Base-by-base conservation (phyloP, 2,329 filamentous ascomycete species). In the Phialocephala sp. region DNA sequence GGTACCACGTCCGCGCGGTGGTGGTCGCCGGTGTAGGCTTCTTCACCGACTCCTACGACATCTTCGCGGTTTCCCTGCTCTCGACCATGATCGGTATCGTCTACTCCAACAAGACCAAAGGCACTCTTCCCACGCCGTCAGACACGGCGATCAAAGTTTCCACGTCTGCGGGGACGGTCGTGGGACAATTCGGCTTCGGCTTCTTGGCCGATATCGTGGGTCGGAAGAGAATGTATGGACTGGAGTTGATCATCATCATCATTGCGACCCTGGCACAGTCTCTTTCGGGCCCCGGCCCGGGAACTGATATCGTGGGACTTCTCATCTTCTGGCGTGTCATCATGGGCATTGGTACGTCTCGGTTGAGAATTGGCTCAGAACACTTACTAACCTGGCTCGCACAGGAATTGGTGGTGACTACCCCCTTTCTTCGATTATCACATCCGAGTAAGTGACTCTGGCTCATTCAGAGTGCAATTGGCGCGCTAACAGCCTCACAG, bases 61-160 rank as follows among this genome's bases (percentile, higher is more conserved):
- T 67, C 32, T 68, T 68, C 50, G 57, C 67, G 20, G 60, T 65
- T 8, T 60, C 57, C 35, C 56, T 68, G 18, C 50, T 66, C 24
- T 60, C 62, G 3, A 60, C 47, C 37, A 73, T 66, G 65, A 12
- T 73, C 32, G 70, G 71, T 39, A 69, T 72, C 56, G 68, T 71
- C 4, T 73, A 68, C 64, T 71, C 65, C 41, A 50, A 68, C 14
- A n/a, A 27, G 24, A 35, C 62, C n/a, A 70, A 69, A 50, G 87
- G 87, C 22, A 80, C 80, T 50, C 89, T 93, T 75, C 88, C 91
- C 9, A 81, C 84, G 32, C 82, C 77, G 64, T 86, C 90, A 12
- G 91, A 94, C 70, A 94, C 89, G 4, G 90, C 91, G 37, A 93
- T 96, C 82, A 95, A 95, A 80, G 87, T 94, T 65, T 87, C 92